Evolutionary conservation across 73 alveolate genomes (phyloP), one percentile per base, ranked within the genome.

Genomic region (Stentor roeselii): DNA sequence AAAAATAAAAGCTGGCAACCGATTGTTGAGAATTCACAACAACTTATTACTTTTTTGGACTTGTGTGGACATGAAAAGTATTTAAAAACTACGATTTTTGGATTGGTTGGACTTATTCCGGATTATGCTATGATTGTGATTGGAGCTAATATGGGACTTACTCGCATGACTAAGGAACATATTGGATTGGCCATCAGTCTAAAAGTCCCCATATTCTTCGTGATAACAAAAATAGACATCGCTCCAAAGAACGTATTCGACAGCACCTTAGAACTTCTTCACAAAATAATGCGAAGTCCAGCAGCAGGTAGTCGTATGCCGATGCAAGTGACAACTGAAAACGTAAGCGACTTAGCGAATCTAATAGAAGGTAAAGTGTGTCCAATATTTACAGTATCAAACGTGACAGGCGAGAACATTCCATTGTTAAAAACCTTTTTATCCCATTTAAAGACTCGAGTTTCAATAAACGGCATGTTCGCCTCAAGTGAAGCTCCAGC

Each of bases 1-100:
- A 96, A 96, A 87, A 96, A 96, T 78, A 86, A 91, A 75, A 50
- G 92, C 14, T 96, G 99, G 98, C 89, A 94, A 36, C 91, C 88
- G 30, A 93, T 96, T 21, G 98, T 93, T 27, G 91, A 89, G 36
- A 82, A 95, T 58, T 86, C 97, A 37, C 83, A 82, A 36, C 94
- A 92, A 75, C 86, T 95, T 31, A 89, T 96, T 15, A 94, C 98
- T 30, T 93, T 96, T 89, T 85, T 96, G 11, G 99, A 96, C 88
- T 84, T 96, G 59, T 96, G 99, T 89, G 99, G 99, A 3, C 99
- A 96, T 87, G 99, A 96, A 87, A 96, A 96, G 83, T 96, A 96
- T 83, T 85, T 96, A 34, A 96, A 96, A 86, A 96, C 99, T 35
- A 96, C 99, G 14, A 90, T 96, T 89, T 95, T 91, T 90, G 99